A percentile compares a stretch with the other conserved stretches of the same genome.
Evolutionary conservation across 495 filamentous ascomycete genomes (phyloP).

Genomic region (Hypoxylon lenormandii): DNA sequence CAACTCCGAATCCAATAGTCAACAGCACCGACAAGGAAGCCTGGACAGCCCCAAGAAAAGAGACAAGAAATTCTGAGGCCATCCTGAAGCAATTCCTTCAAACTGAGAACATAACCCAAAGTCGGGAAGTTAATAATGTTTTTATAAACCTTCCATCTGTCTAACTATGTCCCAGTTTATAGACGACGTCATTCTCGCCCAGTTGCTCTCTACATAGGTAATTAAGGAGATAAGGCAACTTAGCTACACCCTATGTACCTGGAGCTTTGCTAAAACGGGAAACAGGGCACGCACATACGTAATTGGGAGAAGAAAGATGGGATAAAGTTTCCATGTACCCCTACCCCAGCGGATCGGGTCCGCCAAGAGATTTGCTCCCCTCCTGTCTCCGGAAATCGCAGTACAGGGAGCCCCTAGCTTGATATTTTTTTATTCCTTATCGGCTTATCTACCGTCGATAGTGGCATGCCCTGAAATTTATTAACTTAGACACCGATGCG

Average conservation of each 20-base stretch:
- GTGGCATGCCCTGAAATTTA: slow-evolving; percentile 44
- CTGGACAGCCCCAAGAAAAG: slow-evolving; percentile 77
- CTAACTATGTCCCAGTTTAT: slow-evolving; percentile 3
- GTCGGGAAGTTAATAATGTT: background rate
- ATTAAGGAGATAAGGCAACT: background rate
- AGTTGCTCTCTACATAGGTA: background rate
- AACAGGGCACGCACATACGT: slow-evolving; percentile 23
- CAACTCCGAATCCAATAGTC: slow-evolving; percentile 73
- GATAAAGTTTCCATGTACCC: slow-evolving; percentile 19
- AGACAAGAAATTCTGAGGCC: slow-evolving; percentile 51
- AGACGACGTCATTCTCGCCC: slow-evolving; percentile 26
- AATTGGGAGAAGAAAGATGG: slow-evolving; percentile 2
- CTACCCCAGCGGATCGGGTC: slow-evolving; percentile 32
- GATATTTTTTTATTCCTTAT: slow-evolving; percentile 41
- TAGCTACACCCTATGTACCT: slow-evolving; percentile 19
- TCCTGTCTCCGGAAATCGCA: slow-evolving; percentile 42
- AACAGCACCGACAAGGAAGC: slow-evolving; percentile 76
- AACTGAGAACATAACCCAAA: background rate
- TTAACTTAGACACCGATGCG: slow-evolving; percentile 32
- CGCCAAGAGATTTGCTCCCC: slow-evolving; percentile 38
- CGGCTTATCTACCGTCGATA: slow-evolving; percentile 36
- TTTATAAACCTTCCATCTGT: background rate
- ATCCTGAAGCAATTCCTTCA: slow-evolving; percentile 13
- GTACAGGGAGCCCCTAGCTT: slow-evolving; percentile 29
- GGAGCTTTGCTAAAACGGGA: slow-evolving; percentile 28